phyloP scores from a whole-genome alignment of 2,329 filamentous ascomycete species.

The Colletotrichum liaoningense region DNA sequence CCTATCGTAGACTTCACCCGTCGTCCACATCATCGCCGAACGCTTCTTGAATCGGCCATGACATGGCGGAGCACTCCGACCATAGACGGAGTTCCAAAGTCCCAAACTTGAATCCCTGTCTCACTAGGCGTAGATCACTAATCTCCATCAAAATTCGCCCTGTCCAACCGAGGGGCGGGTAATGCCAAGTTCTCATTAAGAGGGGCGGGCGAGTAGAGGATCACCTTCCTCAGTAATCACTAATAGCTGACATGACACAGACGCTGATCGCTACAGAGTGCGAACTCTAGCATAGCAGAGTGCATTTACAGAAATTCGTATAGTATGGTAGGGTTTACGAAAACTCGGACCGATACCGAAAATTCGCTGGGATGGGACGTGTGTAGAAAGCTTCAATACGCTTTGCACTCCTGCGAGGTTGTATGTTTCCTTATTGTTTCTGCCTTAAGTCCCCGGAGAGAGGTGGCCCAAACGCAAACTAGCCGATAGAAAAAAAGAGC shows the following conservation, averaged over 20 bases:
- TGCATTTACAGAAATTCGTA: not conserved
- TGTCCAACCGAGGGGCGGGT: not conserved
- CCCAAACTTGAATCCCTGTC: not conserved
- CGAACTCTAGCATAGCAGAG: not conserved
- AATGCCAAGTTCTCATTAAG: not conserved
- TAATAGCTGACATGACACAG: conserved; percentile 12
- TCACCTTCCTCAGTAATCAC: not conserved
- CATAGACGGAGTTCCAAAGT: not conserved
- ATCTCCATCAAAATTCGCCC: not conserved
- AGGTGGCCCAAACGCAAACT: not conserved
- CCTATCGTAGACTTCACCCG: not conserved
- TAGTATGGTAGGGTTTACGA: not conserved
- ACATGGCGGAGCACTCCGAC: not conserved
- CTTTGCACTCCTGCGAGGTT: not conserved
- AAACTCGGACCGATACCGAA: conserved; percentile 14
- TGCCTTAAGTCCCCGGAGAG: not conserved
- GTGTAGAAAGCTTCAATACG: not conserved
- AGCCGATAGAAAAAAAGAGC: not conserved
- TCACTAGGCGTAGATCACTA: not conserved
- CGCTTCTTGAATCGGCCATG: not conserved
- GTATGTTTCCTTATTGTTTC: not conserved
- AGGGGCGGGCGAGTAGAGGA: not conserved
- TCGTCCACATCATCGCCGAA: not conserved
- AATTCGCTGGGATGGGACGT: not conserved
- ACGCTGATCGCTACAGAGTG: not conserved